Evolutionary conservation across 495 filamentous ascomycete species (phyloP), one percentile per base, ranked within the genome.

Genomic region (Talaromyces proteolyticus): DNA sequence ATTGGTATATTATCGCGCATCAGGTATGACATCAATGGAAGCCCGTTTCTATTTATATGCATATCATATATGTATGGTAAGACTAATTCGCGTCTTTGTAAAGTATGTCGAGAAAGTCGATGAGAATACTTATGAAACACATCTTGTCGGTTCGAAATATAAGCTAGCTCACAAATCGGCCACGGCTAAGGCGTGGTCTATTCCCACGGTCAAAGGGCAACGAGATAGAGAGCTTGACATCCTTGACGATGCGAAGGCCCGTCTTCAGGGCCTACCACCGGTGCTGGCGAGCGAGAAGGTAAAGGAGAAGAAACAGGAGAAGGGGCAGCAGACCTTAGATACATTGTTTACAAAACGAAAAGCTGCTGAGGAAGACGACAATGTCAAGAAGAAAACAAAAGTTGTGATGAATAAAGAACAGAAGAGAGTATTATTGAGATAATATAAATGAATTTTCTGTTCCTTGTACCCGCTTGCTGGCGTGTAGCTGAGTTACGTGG

Each of bases 51-150:
- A 7, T 6, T 14, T 6, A 36, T 6, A 36, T 6, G 7, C 14
- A 36, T 36, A 36, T 36, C 29, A 36, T 14, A 36, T 36, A 36
- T 36, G 29, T 6, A 36, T 36, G 37, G 20, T 45, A 18, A n/a
- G n/a, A n/a, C n/a, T 37, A 8, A 11, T 40, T 38, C 16, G 4
- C 34, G 20, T 38, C 16, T 41, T 16, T 3, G 24, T 11, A 7
- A 17, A 68, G 67, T 53, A 63, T 52, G 67, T 70, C 26, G 56
- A 57, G 40, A 68, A 68, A 38, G 25, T 62, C 26, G 67, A 68
- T 40, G 62, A 60, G 14, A 70, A 68, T 43, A 65, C 63, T 2
- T 68, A 70, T 47, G 63, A 68, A 50, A 65, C 65, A 1, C 57
- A 61, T 45, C 51, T 70, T 3, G 58, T 55, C 11, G 65, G 65